phyloP scores from a whole-genome alignment of 176 grass and related monocot species.

The Oryza meyeriana region DNA sequence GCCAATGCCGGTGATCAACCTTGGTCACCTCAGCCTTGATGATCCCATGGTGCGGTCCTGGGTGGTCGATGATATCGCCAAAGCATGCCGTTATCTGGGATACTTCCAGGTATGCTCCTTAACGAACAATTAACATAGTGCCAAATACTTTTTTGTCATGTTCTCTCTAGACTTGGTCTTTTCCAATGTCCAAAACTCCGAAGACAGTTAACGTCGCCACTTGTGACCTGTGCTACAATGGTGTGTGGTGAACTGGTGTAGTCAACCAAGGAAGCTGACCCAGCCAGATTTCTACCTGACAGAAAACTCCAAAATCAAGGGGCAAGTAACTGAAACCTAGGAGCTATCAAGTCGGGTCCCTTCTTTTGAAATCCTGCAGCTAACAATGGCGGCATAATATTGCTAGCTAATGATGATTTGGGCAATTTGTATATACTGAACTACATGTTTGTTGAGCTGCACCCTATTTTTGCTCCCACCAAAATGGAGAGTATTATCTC shows the following conservation, averaged over 20 bases:
- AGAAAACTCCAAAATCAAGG: background rate
- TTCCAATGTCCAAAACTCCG: background rate
- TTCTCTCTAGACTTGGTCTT: background rate
- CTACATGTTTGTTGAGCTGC: background rate
- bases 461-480: background rate
- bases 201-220: background rate
- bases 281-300: background rate
- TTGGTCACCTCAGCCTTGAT: conserved; percentile 42
- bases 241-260: background rate
- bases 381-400: background rate
- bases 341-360: background rate
- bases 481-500: background rate
- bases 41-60: background rate
- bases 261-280: conserved; percentile 1
- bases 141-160: background rate
- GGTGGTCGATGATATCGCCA: conserved; percentile 27
- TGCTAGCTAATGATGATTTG: background rate
- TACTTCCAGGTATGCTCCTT: conserved; percentile 49
- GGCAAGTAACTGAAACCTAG: background rate
- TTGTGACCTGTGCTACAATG: conserved; percentile 3
- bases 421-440: background rate
- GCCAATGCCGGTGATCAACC: conserved; percentile 46
- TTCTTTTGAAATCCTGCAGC: conserved; percentile 1
- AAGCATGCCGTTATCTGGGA: conserved; percentile 40
- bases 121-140: background rate